Conservation (phyloP, 106 monocot species). For the Dioscorea zingiberensis region DNA sequence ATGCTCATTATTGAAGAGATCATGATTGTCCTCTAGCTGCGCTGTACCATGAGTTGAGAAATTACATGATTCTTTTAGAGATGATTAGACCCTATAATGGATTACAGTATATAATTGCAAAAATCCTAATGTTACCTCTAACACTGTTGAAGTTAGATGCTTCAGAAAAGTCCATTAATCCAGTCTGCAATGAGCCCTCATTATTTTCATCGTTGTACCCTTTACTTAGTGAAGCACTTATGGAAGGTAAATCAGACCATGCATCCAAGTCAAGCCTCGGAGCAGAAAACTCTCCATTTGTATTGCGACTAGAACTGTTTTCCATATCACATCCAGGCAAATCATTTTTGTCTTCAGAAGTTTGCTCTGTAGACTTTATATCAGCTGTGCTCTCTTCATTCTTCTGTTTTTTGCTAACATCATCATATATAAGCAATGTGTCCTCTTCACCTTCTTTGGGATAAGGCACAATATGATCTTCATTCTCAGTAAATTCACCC, state of each 20-base stretch:
- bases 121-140: slow-evolving; percentile 23
- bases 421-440: slow-evolving; percentile 11
- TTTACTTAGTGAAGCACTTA: slow-evolving; percentile 29
- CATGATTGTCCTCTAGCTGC: slow-evolving; percentile 37
- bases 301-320: slow-evolving; percentile 21
- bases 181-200: slow-evolving; percentile 10
- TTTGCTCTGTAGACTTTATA: slow-evolving; percentile 21
- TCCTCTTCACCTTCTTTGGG: slow-evolving; percentile 35
- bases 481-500: slow-evolving; percentile 48
- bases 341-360: slow-evolving; percentile 24
- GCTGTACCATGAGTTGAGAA: slow-evolving; percentile 25
- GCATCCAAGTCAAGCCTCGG: slow-evolving; percentile 54
- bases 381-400: slow-evolving; percentile 14
- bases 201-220: slow-evolving; percentile 25
- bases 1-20: slow-evolving; percentile 20
- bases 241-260: slow-evolving; percentile 65
- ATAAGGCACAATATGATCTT: slow-evolving; percentile 75
- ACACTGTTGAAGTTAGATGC: slow-evolving; percentile 17
- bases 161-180: slow-evolving; percentile 11
- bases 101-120: not conserved
- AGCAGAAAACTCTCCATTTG: slow-evolving; percentile 34
- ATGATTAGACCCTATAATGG: not conserved
- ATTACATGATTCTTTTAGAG: slow-evolving; percentile 15
- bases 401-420: slow-evolving; percentile 32
- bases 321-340: slow-evolving; percentile 19